Base-by-base conservation (phyloP, 2,329 filamentous ascomycete genomes). In the Arachnomyces sp. region DNA sequence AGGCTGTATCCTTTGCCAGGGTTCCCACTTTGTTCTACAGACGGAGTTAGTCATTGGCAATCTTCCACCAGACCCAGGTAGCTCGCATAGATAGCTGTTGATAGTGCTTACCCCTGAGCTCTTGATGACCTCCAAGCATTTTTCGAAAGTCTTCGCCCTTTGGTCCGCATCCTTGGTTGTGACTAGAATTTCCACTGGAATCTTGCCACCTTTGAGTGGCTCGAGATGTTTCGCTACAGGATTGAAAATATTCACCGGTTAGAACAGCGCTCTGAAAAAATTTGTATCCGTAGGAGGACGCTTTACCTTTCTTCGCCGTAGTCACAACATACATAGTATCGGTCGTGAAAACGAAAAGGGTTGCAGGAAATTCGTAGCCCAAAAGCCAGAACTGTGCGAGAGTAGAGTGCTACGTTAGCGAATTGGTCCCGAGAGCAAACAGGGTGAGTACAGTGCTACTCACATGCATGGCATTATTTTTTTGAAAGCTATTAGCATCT, bases 331-430 rank as follows among this genome's bases (percentile, higher is more conserved):
- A 93, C 53, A 96, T 73, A 34, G 80, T 79, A 46, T 96, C 92
- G 45, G 81, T 70, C 1, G 90, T 96, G 61, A 98, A 81, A 38
- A 98, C 75, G 72, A 98, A 87, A 48, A 98, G 72, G 0, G 92
- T 98, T 30, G 90, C 89, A 28, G 92, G 92, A 58, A 98, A 98
- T 64, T 98, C 92, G 72, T 98, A 98, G 55, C 92, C 92, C 47
- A 98, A 77, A 40, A 98, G 75, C 93, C 93, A 98, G 66, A 96
- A 94, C 89, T 95, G 63, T 45, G 50, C 31, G 46, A 34, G 35
- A 29, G 20, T 28, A 28, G 53, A 54, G 42, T 9, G 5, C 51
- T 48, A 37, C 43, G 11, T 30, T 38, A 11, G 29, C 15, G 16
- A 42, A 13, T 16, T 28, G 15, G 31, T n/a, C 3, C 8, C n/a